phyloP scores from a whole-genome alignment of 495 filamentous ascomycete genomes.

The Aspergillus taichungensis region DNA sequence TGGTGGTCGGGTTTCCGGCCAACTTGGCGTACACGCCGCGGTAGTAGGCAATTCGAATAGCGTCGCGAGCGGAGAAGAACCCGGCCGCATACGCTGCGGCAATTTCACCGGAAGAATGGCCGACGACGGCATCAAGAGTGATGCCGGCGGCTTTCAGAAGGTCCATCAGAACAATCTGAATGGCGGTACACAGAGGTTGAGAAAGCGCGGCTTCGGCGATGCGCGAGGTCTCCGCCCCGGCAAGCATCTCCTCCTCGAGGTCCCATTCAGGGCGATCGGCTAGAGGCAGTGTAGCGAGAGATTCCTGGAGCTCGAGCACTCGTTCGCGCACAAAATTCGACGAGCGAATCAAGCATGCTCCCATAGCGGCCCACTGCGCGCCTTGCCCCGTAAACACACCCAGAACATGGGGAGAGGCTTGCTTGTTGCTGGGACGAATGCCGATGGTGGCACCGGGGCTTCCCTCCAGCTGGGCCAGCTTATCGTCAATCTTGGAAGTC shows the following conservation, averaged over 20 bases:
- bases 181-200: constrained; percentile 12
- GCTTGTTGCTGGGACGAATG: too few relatives aligned
- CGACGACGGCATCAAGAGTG: constrained; percentile 12
- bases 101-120: constrained; percentile 20
- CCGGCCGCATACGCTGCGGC: constrained; percentile 20
- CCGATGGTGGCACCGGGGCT: too few relatives aligned
- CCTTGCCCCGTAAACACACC: constrained; percentile 23
- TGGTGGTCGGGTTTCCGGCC: constrained; percentile 1
- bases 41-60: constrained; percentile 12
- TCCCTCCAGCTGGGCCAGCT: neutral
- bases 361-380: constrained; percentile 20
- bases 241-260: constrained; percentile 1
- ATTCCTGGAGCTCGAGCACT: neutral
- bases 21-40: constrained; percentile 8
- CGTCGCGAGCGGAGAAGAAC: constrained; percentile 2
- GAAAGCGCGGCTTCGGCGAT: constrained; percentile 4
- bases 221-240: neutral
- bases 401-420: neutral
- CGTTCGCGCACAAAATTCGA: too few relatives aligned
- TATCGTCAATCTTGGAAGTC: too few relatives aligned
- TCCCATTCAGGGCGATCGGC: constrained; percentile 7
- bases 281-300: neutral
- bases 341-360: constrained; percentile 4
- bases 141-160: constrained; percentile 6
- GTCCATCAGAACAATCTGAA: constrained; percentile 14